Conservation (phyloP, 768 basidiomycete species). For the Tylopilus cervinicoccineus region DNA sequence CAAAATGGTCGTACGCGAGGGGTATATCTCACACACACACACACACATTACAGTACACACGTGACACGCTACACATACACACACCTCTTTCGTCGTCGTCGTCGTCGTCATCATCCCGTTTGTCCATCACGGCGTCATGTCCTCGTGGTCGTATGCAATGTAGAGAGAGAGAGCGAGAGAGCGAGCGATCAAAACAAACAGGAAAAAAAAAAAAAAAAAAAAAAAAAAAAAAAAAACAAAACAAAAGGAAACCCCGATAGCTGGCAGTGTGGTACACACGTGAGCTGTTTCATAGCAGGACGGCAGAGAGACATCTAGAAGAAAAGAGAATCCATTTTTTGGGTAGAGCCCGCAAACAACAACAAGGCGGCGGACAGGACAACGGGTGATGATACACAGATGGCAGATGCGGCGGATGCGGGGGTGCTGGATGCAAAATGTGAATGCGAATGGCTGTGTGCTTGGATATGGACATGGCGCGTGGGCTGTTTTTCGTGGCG, state of each 20-base stretch:
- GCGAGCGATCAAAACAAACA: background rate
- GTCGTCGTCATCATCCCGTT: too few relatives aligned
- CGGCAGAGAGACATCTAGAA: slow-evolving; percentile 9
- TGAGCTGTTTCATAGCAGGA: slow-evolving; percentile 11
- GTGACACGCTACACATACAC: too few relatives aligned
- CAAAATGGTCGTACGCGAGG: too few relatives aligned
- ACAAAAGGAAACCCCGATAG: slow-evolving; percentile 9
- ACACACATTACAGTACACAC: too few relatives aligned
- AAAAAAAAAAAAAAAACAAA: background rate
- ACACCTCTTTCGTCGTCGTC: too few relatives aligned
- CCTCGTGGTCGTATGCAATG: too few relatives aligned
- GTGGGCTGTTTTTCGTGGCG: background rate
- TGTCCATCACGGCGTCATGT: too few relatives aligned
- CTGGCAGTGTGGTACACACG: too few relatives aligned
- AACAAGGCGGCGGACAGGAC: background rate
- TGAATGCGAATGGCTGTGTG: slow-evolving; percentile 1
- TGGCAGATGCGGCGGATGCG: slow-evolving; percentile 5
- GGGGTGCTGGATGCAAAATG: slow-evolving; percentile 4
- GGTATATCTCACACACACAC: too few relatives aligned
- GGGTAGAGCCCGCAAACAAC: too few relatives aligned
- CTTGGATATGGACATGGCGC: slow-evolving; percentile 2
- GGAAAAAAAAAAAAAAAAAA: too few relatives aligned
- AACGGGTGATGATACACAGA: slow-evolving; percentile 2
- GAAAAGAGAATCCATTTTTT: background rate
- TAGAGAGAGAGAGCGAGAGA: too few relatives aligned